These are phyloP conservation scores for Chytriomyces hyalinus DNA, from an alignment of 192 early-diverging fungal species.

Conservation along the genomic window DNA sequence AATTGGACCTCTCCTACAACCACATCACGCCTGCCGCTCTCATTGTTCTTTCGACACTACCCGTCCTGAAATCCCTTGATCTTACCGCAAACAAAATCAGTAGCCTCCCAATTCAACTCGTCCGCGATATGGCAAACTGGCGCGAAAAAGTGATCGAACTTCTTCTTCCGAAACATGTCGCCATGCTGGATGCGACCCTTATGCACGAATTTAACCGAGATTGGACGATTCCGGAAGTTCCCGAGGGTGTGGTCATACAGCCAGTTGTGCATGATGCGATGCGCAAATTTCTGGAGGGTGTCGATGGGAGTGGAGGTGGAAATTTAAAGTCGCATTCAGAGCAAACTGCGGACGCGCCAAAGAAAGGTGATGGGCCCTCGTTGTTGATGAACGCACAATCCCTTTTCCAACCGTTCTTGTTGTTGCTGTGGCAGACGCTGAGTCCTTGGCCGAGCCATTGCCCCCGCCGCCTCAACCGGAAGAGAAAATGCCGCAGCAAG, in stretches of 20 bases:
- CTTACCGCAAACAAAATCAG: conserved; percentile 51
- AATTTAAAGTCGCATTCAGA: too few relatives aligned
- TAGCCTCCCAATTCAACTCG: conserved; percentile 38
- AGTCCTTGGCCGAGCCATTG: too few relatives aligned
- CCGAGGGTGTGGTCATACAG: background rate
- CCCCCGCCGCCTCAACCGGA: background rate
- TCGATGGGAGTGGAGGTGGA: too few relatives aligned
- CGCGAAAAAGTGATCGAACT: conserved; percentile 55
- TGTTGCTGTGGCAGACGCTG: too few relatives aligned
- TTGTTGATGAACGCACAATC: too few relatives aligned
- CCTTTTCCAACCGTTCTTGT: background rate
- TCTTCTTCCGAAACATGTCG: conserved; percentile 46
- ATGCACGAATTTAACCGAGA: background rate
- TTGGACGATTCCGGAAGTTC: background rate
- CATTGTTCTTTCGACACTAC: conserved; percentile 56
- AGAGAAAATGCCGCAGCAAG: background rate
- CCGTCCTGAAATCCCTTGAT: conserved; percentile 48
- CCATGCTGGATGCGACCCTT: conserved; percentile 39
- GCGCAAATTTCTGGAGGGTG: background rate
- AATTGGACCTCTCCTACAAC: conserved; percentile 63
- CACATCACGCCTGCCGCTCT: conserved; percentile 41
- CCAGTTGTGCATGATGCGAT: conserved; percentile 7
- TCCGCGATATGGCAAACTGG: conserved; percentile 37
- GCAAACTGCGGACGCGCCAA: too few relatives aligned
- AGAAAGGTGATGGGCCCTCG: too few relatives aligned